These are phyloP conservation scores for Penicillium paneum DNA, from an alignment of 2,329 filamentous ascomycete species.

Conservation along the genomic window DNA sequence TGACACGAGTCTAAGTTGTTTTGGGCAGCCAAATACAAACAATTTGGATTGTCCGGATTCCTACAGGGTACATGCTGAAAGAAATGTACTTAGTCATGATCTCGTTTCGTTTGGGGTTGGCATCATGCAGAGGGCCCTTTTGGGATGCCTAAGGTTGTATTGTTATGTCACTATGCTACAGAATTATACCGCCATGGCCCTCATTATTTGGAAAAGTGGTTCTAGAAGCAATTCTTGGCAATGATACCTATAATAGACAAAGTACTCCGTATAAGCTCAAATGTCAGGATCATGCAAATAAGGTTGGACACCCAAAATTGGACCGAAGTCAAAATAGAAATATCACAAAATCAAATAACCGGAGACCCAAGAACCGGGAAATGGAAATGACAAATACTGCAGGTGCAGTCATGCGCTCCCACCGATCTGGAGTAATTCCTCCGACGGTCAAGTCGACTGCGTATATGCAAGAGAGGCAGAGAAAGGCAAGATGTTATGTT, in stretches of 20 bases:
- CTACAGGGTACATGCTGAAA: not conserved
- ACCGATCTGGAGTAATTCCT: slow-evolving; percentile 4
- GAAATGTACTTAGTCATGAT: not conserved
- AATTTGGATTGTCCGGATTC: not conserved
- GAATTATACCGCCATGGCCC: not conserved
- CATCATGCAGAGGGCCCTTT: not conserved
- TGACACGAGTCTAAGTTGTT: not conserved
- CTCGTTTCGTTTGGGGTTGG: not conserved
- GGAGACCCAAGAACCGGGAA: slow-evolving; percentile 3
- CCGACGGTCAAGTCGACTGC: not conserved
- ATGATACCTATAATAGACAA: not conserved
- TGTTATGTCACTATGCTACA: not conserved
- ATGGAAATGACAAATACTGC: slow-evolving; percentile 6
- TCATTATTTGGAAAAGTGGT: not conserved
- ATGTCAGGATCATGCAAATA: not conserved
- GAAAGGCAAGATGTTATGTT: not conserved
- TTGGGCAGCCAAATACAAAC: not conserved
- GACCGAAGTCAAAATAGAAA: not conserved
- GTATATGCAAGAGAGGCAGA: not conserved
- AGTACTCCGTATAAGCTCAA: not conserved
- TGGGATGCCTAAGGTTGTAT: not conserved
- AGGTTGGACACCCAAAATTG: not conserved
- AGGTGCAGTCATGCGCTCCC: not conserved
- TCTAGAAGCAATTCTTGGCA: not conserved
- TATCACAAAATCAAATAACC: not conserved